These are phyloP conservation scores for Laburnicola sp. DNA, from an alignment of 2,329 filamentous ascomycete species.

Conservation along the genomic window DNA sequence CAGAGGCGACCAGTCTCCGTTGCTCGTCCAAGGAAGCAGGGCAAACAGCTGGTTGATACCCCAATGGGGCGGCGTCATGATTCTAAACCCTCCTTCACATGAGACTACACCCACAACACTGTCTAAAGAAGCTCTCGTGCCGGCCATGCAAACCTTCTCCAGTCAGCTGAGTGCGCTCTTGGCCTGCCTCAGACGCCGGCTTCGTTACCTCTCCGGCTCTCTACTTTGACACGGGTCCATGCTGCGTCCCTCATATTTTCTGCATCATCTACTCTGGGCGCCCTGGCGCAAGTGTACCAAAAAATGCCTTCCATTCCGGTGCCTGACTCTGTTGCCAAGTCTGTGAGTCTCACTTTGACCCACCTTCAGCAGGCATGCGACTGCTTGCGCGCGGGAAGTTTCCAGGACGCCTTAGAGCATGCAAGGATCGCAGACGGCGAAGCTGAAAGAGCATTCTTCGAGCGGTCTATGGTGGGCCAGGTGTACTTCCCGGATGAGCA, in stretches of 20 bases:
- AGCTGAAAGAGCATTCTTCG: slow-evolving; percentile 93
- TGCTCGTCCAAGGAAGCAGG: slow-evolving; percentile 61
- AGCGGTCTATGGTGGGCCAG: slow-evolving; percentile 98
- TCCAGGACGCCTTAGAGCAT: slow-evolving; percentile 71
- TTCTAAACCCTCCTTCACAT: slow-evolving; percentile 60
- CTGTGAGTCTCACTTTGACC: slow-evolving; percentile 75
- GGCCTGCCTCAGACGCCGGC: slow-evolving; percentile 77
- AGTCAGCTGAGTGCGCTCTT: slow-evolving; percentile 86
- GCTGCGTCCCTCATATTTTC: slow-evolving; percentile 83
- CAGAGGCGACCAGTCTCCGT: slow-evolving; percentile 67
- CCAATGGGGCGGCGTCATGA: slow-evolving; percentile 84
- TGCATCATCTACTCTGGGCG: slow-evolving; percentile 91
- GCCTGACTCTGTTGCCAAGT: slow-evolving; percentile 80
- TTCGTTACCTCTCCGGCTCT: slow-evolving; percentile 81
- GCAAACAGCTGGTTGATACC: slow-evolving; percentile 88
- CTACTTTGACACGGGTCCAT: slow-evolving; percentile 81
- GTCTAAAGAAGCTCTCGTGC: slow-evolving; percentile 67
- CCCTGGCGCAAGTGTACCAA: slow-evolving; percentile 79
- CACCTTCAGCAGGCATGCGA: slow-evolving; percentile 79
- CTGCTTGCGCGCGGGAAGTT: slow-evolving; percentile 64
- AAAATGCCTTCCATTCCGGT: slow-evolving; percentile 88
- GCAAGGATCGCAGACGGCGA: slow-evolving; percentile 84
- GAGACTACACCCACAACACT: slow-evolving; percentile 55
- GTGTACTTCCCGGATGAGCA: slow-evolving; percentile 99
- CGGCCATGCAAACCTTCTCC: slow-evolving; percentile 86